A percentile compares a stretch with the other conserved stretches of the same genome.
Evolutionary conservation across 352 stramenopile species (phyloP).

Genomic region (Phytophthora tentaculata): DNA sequence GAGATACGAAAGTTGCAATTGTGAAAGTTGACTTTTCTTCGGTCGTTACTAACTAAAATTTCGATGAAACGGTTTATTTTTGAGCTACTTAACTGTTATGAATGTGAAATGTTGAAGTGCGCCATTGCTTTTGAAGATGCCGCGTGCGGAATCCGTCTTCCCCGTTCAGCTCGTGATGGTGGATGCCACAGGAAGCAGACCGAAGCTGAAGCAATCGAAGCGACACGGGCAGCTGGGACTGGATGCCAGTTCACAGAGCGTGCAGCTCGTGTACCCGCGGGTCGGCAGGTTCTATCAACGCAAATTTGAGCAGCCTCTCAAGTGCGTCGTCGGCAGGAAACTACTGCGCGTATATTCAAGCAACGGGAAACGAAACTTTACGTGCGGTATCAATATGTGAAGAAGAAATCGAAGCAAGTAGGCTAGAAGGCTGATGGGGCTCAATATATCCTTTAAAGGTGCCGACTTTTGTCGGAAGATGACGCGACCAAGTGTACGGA

Average conservation of each 20-base stretch:
- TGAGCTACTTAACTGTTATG: background rate
- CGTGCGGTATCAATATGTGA: conserved; percentile 22
- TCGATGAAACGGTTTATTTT: conserved; percentile 7
- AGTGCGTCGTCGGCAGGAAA: conserved; percentile 47
- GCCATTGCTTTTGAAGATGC: conserved; percentile 18
- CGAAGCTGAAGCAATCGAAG: conserved; percentile 40
- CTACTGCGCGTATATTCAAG: conserved; percentile 57
- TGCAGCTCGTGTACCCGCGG: conserved; percentile 52
- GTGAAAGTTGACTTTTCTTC: conserved; percentile 18
- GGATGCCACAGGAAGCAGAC: conserved; percentile 8
- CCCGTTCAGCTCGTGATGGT: conserved; percentile 43
- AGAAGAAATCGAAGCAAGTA: background rate
- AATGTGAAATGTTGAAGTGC: conserved; percentile 26
- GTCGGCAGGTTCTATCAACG: conserved; percentile 45
- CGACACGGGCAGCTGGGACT: conserved; percentile 49
- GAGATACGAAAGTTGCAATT: conserved; percentile 14
- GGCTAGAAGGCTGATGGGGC: background rate
- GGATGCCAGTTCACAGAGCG: conserved; percentile 40
- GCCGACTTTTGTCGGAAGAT: conserved; percentile 35
- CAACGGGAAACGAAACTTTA: conserved; percentile 50
- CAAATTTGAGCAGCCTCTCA: conserved; percentile 61
- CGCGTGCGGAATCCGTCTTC: conserved; percentile 15
- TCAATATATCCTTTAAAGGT: conserved; percentile 15
- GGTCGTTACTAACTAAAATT: conserved; percentile 2
- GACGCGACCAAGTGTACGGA: conserved; percentile 33